Conservation (phyloP, 2,329 filamentous ascomycete species). For the Fusarium sp. region DNA sequence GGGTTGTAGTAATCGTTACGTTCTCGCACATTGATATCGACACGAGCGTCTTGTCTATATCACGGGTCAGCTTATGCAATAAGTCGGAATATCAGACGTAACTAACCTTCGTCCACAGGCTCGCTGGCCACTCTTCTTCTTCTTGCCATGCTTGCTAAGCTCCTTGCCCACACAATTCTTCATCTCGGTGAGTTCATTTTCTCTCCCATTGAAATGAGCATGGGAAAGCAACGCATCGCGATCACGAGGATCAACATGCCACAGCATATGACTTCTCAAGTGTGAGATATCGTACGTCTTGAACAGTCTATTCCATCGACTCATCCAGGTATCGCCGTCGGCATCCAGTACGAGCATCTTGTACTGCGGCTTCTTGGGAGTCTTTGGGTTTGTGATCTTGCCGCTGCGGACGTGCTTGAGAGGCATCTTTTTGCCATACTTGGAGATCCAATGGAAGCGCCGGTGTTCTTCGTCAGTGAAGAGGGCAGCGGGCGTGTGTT, state of each 20-base stretch:
- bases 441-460: slow-evolving; percentile 83
- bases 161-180: slow-evolving; percentile 83
- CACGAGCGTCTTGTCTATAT: slow-evolving; percentile 58
- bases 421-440: slow-evolving; percentile 72
- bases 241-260: slow-evolving; percentile 83
- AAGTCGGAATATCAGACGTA: fast-evolving
- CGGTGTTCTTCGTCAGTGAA: slow-evolving; percentile 89
- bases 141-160: slow-evolving; percentile 84
- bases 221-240: slow-evolving; percentile 80
- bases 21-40: slow-evolving; percentile 76
- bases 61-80: neutral
- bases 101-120: slow-evolving; percentile 61
- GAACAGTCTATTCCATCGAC: slow-evolving; percentile 80
- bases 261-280: slow-evolving; percentile 85
- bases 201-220: slow-evolving; percentile 72
- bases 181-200: slow-evolving; percentile 78
- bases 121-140: slow-evolving; percentile 63
- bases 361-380: slow-evolving; percentile 46
- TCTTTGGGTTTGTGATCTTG: slow-evolving; percentile 45
- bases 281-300: slow-evolving; percentile 77
- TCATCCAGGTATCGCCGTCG: slow-evolving; percentile 75
- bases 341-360: slow-evolving; percentile 77
- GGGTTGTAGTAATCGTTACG: slow-evolving; percentile 79
- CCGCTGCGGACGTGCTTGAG: slow-evolving; percentile 64
- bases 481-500: slow-evolving; percentile 81